phyloP scores from a whole-genome alignment of 2,329 filamentous ascomycete genomes.

The Fusarium transvaalense region DNA sequence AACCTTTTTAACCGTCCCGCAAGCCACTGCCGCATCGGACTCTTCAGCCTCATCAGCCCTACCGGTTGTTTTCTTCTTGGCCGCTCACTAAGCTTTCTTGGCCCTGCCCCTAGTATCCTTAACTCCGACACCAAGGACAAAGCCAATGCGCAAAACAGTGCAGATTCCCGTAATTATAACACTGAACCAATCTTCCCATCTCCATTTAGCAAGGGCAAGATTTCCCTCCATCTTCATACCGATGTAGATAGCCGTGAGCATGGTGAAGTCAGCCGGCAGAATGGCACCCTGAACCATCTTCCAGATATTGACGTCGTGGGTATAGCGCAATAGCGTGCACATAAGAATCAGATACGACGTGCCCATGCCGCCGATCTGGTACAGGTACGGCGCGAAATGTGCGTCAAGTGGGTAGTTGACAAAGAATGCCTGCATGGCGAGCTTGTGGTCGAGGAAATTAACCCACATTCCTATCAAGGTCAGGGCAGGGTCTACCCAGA shows the following conservation, averaged over 20 bases:
- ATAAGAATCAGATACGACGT: slow-evolving; percentile 27
- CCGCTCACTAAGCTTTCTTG: slow-evolving; percentile 22
- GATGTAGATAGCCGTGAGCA: slow-evolving; percentile 34
- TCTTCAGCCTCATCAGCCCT: slow-evolving; percentile 18
- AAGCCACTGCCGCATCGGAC: slow-evolving; percentile 9
- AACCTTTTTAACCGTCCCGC: background rate
- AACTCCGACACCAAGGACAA: slow-evolving; percentile 35
- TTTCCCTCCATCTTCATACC: slow-evolving; percentile 24
- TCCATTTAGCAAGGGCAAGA: slow-evolving; percentile 26
- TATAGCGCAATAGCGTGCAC: slow-evolving; percentile 34
- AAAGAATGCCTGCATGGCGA: slow-evolving; percentile 33
- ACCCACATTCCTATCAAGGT: slow-evolving; percentile 36
- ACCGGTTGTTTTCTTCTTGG: background rate
- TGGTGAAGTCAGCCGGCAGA: slow-evolving; percentile 40
- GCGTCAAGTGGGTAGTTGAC: slow-evolving; percentile 12
- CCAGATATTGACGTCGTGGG: slow-evolving; percentile 41
- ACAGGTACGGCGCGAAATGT: slow-evolving; percentile 36
- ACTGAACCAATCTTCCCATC: slow-evolving; percentile 35
- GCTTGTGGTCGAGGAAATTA: slow-evolving; percentile 37
- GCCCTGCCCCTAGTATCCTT: slow-evolving; percentile 1
- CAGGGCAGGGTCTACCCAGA: slow-evolving; percentile 44
- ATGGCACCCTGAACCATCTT: slow-evolving; percentile 39
- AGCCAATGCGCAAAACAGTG: slow-evolving; percentile 29
- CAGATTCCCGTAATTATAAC: slow-evolving; percentile 19
- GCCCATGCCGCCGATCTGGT: slow-evolving; percentile 46